Evolutionary conservation across 306 rosid genomes (phyloP).

Genomic region (Mimosa pudica): DNA sequence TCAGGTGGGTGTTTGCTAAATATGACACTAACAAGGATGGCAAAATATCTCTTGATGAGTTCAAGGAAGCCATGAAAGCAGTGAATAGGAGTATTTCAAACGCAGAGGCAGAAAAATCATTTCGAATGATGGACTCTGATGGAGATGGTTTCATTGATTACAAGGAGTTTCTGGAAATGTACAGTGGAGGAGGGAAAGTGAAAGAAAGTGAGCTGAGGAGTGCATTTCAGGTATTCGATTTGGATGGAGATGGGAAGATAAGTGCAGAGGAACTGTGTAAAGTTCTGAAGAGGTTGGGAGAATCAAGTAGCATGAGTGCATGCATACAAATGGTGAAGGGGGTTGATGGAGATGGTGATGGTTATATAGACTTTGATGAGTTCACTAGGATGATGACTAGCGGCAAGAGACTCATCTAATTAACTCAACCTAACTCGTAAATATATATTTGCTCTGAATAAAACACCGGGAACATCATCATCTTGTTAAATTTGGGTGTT

Average conservation of each 20-base stretch:
- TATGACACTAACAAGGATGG: conserved; percentile 77
- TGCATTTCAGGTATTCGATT: conserved; percentile 71
- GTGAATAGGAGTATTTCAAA: conserved; percentile 50
- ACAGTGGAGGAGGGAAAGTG: conserved; percentile 42
- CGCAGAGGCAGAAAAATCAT: conserved; percentile 53
- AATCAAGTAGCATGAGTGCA: conserved; percentile 55
- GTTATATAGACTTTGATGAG: conserved; percentile 67
- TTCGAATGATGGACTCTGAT: conserved; percentile 58
- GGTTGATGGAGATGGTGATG: conserved; percentile 76
- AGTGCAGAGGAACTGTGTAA: conserved; percentile 71
- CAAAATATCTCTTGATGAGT: conserved; percentile 65
- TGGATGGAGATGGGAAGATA: conserved; percentile 80
- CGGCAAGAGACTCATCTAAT: conserved; percentile 42
- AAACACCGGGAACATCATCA: neutral
- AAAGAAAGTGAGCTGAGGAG: conserved; percentile 52
- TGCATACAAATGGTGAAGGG: conserved; percentile 71
- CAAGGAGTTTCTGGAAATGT: conserved; percentile 66
- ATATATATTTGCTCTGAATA: neutral
- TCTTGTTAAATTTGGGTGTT: neutral
- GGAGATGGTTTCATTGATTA: conserved; percentile 74
- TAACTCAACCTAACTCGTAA: neutral
- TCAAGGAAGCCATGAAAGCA: conserved; percentile 57
- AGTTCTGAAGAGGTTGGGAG: conserved; percentile 65
- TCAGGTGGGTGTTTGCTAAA: conserved; percentile 73
- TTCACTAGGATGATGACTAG: conserved; percentile 68